These are phyloP conservation scores for Halophytophthora polymorphica DNA, from an alignment of 352 stramenopile species.

Conservation along the genomic window DNA sequence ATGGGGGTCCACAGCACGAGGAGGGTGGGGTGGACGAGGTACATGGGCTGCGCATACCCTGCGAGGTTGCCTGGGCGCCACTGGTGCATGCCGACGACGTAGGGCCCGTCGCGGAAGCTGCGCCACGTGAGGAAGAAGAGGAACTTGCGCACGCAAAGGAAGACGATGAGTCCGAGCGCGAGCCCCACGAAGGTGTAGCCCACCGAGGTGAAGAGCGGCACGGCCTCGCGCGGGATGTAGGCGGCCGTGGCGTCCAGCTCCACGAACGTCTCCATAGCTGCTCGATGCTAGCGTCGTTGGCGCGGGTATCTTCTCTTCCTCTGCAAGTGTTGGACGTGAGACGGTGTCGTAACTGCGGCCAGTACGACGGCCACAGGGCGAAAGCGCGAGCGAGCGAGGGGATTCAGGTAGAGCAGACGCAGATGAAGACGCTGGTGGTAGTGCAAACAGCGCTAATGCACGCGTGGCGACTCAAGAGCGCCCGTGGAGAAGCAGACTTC, in stretches of 20 bases:
- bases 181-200: conserved; percentile 54
- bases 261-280: conserved; percentile 27
- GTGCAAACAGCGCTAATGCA: no score
- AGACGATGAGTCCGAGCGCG: conserved; percentile 37
- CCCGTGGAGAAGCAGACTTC: no score
- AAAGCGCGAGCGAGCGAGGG: no score
- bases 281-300: no score
- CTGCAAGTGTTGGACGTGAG: background rate
- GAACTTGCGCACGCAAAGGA: conserved; percentile 63
- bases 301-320: no score
- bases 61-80: conserved; percentile 75
- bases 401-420: no score
- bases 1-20: background rate
- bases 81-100: conserved; percentile 68
- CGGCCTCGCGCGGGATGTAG: conserved; percentile 44
- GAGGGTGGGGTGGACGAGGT: background rate
- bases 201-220: conserved; percentile 58
- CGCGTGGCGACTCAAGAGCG: no score
- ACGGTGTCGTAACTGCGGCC: background rate
- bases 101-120: conserved; percentile 74
- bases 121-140: conserved; percentile 82
- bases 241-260: conserved; percentile 36
- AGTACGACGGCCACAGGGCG: no score
- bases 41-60: conserved; percentile 30
- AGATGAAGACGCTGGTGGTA: no score